These are phyloP conservation scores for Fistulinella prunicolor DNA, from an alignment of 768 basidiomycete species.

Conservation along the genomic window DNA sequence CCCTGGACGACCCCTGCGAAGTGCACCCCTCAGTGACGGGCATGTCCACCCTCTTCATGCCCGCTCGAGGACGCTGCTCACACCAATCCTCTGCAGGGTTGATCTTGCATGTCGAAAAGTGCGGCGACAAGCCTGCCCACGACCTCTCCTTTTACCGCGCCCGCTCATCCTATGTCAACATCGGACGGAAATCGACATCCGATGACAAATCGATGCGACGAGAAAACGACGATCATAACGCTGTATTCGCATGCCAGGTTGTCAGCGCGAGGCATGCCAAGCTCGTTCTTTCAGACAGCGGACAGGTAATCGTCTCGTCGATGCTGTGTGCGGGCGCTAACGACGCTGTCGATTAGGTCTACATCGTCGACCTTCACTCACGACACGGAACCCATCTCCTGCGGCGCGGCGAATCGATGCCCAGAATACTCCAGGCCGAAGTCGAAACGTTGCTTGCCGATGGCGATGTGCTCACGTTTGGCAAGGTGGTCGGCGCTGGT, in stretches of 20 bases:
- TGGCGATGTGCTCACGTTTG: conserved; percentile 73
- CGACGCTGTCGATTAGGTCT: conserved; percentile 45
- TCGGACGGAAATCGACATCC: conserved; percentile 64
- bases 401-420: conserved; percentile 46
- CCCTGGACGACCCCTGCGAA: conserved; percentile 28
- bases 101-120: conserved; percentile 54
- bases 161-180: conserved; percentile 49
- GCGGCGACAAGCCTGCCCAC: conserved; percentile 43
- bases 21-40: conserved; percentile 40
- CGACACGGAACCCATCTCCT: conserved; percentile 76
- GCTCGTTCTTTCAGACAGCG: conserved; percentile 68
- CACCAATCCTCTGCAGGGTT: conserved; percentile 45
- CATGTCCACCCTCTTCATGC: conserved; percentile 28
- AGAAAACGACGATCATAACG: conserved; percentile 44
- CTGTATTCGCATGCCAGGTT: conserved; percentile 72
- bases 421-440: conserved; percentile 52
- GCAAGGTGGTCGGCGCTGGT: conserved; percentile 68
- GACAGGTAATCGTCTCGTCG: conserved; percentile 47
- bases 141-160: conserved; percentile 52
- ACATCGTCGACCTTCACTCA: conserved; percentile 66
- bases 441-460: conserved; percentile 55
- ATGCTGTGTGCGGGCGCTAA: conserved; percentile 19
- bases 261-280: conserved; percentile 78
- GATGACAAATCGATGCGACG: conserved; percentile 39
- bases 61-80: conserved; percentile 13